These are phyloP conservation scores for Puccinia coronata DNA, from an alignment of 1,284 basidiomycete species.

Conservation along the genomic window DNA sequence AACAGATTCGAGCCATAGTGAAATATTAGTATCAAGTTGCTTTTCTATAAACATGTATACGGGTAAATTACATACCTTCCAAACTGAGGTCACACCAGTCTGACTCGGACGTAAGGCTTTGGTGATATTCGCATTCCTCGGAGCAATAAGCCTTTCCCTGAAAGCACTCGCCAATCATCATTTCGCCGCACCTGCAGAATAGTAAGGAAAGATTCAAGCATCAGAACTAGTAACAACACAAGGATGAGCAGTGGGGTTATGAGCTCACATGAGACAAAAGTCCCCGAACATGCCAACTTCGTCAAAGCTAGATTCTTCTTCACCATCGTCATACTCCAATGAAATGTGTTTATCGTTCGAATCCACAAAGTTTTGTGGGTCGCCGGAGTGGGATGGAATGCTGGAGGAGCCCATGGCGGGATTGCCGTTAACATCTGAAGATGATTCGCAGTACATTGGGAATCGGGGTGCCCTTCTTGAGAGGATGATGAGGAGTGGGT, in stretches of 20 bases:
- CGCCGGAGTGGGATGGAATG: not conserved
- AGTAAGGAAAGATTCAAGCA: not conserved
- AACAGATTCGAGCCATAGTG: no score
- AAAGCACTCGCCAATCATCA: not conserved
- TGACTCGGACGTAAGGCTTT: not conserved
- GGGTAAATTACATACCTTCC: conserved; percentile 20
- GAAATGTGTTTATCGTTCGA: not conserved
- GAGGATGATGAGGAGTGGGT: no score
- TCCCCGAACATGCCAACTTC: not conserved
- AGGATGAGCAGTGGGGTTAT: not conserved
- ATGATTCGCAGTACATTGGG: no score
- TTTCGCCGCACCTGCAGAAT: conserved; percentile 24
- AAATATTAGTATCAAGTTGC: no score
- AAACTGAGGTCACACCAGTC: conserved; percentile 13
- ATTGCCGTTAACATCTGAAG: no score
- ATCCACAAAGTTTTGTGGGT: not conserved
- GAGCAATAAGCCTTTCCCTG: conserved; percentile 18
- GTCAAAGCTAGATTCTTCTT: not conserved
- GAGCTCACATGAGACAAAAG: conserved; percentile 14
- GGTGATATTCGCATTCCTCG: conserved; percentile 15
- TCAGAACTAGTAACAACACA: not conserved
- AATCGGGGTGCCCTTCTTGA: no score
- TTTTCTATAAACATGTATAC: no score
- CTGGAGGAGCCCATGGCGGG: no score
- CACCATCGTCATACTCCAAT: not conserved